Evolutionary conservation across 2,329 filamentous ascomycete genomes (phyloP).

Genomic region (Colletotrichum truncatum): DNA sequence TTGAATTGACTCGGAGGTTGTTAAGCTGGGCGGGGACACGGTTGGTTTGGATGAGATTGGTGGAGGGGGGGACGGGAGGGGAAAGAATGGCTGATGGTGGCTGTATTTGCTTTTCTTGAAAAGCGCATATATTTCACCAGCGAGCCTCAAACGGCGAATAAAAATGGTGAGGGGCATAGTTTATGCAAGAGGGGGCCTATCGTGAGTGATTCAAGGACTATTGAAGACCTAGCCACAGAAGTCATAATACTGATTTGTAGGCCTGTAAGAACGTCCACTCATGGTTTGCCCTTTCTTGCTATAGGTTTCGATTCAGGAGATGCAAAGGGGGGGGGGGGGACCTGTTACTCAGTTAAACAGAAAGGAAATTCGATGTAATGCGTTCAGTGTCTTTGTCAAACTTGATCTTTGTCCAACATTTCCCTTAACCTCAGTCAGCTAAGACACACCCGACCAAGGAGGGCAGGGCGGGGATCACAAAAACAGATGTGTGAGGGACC

Average conservation of each 20-base stretch:
- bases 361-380: slow-evolving; percentile 15
- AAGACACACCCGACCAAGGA: background rate
- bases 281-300: background rate
- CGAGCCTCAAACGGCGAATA: background rate
- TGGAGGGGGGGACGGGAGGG: background rate
- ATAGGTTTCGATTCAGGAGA: background rate
- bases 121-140: background rate
- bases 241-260: no score
- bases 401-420: no score
- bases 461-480: background rate
- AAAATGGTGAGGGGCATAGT: background rate
- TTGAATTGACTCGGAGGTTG: background rate
- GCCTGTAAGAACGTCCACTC: no score
- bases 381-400: background rate
- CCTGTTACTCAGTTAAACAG: background rate
- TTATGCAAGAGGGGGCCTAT: background rate
- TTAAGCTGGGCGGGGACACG: background rate
- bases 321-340: background rate
- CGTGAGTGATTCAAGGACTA: no score
- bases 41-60: background rate
- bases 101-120: background rate
- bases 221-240: no score
- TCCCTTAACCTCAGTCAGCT: background rate
- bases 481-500: background rate
- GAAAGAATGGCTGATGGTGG: background rate